These are phyloP conservation scores for Parastagonospora nodorum DNA, from an alignment of 2,329 filamentous ascomycete genomes.

Conservation along the genomic window DNA sequence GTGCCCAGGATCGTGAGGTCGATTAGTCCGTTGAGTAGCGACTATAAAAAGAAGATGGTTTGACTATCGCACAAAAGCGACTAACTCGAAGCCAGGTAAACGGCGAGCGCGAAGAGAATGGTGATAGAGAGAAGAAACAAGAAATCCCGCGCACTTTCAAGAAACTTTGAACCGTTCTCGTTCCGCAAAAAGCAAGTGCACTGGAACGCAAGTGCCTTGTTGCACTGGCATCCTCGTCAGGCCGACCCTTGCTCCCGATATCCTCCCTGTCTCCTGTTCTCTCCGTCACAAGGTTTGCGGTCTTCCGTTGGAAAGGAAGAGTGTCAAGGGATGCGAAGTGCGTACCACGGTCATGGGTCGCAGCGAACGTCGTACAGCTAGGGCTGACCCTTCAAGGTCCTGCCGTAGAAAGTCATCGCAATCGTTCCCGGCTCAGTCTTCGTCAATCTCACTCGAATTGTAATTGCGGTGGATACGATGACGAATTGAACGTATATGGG, in stretches of 20 bases:
- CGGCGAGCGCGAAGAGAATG: background rate
- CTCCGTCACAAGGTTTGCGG: conserved; percentile 6
- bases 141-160: conserved; percentile 2
- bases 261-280: background rate
- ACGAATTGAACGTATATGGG: background rate
- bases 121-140: background rate
- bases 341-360: background rate
- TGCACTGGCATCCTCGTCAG: conserved; percentile 6
- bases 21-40: background rate
- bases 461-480: background rate
- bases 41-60: background rate
- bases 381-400: background rate
- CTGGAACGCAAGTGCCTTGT: conserved; percentile 7
- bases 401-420: background rate
- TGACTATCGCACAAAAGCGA: background rate
- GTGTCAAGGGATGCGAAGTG: background rate
- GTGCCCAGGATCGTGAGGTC: background rate
- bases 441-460: too few species aligned
- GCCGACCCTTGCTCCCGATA: conserved; percentile 6
- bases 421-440: background rate
- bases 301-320: background rate
- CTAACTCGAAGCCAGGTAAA: background rate
- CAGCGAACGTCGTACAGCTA: background rate
- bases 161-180: conserved; percentile 6
- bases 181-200: conserved; percentile 9